Percentiles rank a stretch among this genome's conserved stretches.
phyloP scores from a whole-genome alignment of 192 early-diverging fungal species.

The Backusella parvicylindrica region DNA sequence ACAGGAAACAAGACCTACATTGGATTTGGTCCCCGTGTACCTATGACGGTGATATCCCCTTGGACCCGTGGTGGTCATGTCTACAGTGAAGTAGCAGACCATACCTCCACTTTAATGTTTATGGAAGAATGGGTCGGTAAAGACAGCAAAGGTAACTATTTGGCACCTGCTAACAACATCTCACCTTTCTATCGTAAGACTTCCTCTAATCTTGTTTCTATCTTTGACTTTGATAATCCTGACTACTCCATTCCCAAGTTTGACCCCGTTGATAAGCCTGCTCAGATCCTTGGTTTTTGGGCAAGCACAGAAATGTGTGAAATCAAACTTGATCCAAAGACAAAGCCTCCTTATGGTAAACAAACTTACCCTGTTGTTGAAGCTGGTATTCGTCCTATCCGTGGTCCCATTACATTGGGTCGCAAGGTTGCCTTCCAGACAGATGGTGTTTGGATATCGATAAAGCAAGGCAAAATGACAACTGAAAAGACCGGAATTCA shows the following conservation, averaged over 20 bases:
- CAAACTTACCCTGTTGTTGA: background rate
- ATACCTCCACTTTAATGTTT: slow-evolving; percentile 15
- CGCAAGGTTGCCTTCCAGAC: background rate
- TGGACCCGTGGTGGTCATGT: slow-evolving; percentile 23
- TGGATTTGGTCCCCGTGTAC: slow-evolving; percentile 17
- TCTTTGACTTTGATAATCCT: background rate
- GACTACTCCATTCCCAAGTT: background rate
- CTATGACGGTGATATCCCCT: slow-evolving; percentile 18
- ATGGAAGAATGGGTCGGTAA: slow-evolving; percentile 25
- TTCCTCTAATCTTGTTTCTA: background rate
- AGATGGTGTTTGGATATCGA: background rate
- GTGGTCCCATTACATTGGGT: background rate
- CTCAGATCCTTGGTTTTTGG: slow-evolving; percentile 7
- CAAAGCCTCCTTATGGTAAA: slow-evolving; percentile 14
- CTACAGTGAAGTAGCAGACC: slow-evolving; percentile 22
- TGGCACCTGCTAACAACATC: slow-evolving; percentile 16
- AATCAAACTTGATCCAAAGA: slow-evolving; percentile 3
- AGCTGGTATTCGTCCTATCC: background rate
- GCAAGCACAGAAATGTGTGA: background rate
- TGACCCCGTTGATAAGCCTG: background rate
- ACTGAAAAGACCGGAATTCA: background rate
- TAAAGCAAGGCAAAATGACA: background rate
- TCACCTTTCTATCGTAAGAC: background rate
- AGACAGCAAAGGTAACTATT: slow-evolving; percentile 7
- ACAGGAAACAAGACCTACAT: background rate